These are phyloP conservation scores for Talaromyces sp. DNA, from an alignment of 2,329 filamentous ascomycete genomes.

Conservation along the genomic window DNA sequence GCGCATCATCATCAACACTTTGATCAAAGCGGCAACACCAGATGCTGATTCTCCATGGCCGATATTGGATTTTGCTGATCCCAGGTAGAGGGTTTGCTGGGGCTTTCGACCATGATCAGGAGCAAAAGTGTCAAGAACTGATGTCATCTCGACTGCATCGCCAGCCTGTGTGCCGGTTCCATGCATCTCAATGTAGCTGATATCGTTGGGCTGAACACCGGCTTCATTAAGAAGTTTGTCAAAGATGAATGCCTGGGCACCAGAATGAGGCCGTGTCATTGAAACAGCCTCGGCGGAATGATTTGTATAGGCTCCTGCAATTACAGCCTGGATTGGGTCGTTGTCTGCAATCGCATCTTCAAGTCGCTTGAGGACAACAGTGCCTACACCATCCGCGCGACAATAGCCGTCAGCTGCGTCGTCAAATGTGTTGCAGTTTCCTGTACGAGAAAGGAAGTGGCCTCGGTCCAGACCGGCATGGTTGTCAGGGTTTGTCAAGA, in stretches of 20 bases:
- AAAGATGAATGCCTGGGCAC: slow-evolving; percentile 39
- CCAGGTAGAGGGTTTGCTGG: slow-evolving; percentile 35
- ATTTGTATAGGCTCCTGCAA: slow-evolving; percentile 45
- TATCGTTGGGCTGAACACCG: slow-evolving; percentile 36
- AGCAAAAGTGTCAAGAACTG: slow-evolving; percentile 38
- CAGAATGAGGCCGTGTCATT: slow-evolving; percentile 45
- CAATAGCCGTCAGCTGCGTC: slow-evolving; percentile 55
- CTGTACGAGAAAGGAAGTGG: slow-evolving; percentile 34
- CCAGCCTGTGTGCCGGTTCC: slow-evolving; percentile 46
- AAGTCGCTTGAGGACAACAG: slow-evolving; percentile 53
- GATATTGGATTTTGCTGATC: slow-evolving; percentile 39
- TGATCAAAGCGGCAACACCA: slow-evolving; percentile 51
- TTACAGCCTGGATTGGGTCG: slow-evolving; percentile 44
- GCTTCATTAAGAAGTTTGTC: slow-evolving; percentile 39
- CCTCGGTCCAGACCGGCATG: slow-evolving; percentile 67
- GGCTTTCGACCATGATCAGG: slow-evolving; percentile 31
- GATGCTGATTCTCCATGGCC: slow-evolving; percentile 48
- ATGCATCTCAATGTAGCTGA: slow-evolving; percentile 44
- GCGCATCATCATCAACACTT: slow-evolving; percentile 65
- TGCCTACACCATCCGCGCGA: slow-evolving; percentile 51
- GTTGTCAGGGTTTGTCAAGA: slow-evolving; percentile 73
- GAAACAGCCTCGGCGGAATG: slow-evolving; percentile 49
- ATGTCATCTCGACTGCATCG: slow-evolving; percentile 39
- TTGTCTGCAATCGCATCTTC: slow-evolving; percentile 53
- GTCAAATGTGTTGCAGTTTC: slow-evolving; percentile 53